Evolutionary conservation across 257 asterid genomes (phyloP).

Genomic region (Cynanchum wilfordii): DNA sequence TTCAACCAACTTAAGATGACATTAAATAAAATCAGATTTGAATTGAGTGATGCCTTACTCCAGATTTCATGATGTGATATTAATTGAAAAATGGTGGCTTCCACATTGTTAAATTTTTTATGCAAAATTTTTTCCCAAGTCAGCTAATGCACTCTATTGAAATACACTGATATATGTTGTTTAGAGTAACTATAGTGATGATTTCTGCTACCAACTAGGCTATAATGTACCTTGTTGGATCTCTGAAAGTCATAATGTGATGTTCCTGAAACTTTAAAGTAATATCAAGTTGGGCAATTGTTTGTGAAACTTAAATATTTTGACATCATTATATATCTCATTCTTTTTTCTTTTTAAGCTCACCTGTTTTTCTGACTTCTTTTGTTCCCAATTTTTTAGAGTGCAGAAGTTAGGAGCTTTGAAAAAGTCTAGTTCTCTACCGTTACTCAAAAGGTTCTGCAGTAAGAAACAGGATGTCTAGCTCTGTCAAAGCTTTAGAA

Average conservation of each 20-base stretch:
- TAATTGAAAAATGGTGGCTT: not conserved
- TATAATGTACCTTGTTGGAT: not conserved
- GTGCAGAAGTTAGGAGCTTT: constrained; percentile 25
- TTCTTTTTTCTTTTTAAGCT: not conserved
- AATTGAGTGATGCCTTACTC: not conserved
- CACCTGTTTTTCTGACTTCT: constrained; percentile 17
- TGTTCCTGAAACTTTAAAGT: not conserved
- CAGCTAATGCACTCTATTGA: not conserved
- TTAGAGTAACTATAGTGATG: not conserved
- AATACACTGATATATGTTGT: not conserved
- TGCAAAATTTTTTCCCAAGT: not conserved
- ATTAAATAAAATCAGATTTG: not conserved
- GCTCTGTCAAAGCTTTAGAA: constrained; percentile 60
- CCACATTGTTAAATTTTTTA: not conserved
- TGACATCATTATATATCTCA: not conserved
- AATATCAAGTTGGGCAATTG: not conserved
- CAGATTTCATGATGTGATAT: not conserved
- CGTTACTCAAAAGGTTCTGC: constrained; percentile 18
- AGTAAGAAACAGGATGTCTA: constrained; percentile 49
- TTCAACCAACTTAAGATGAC: not conserved
- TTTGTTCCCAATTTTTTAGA: constrained; percentile 19
- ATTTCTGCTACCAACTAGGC: not conserved
- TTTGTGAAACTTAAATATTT: not conserved
- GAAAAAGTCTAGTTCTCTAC: constrained; percentile 13
- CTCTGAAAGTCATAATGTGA: not conserved